A percentile compares a stretch with the other conserved stretches of the same genome.
Conservation (phyloP, 148 eudicot species). For the Rhododendron simsii region DNA sequence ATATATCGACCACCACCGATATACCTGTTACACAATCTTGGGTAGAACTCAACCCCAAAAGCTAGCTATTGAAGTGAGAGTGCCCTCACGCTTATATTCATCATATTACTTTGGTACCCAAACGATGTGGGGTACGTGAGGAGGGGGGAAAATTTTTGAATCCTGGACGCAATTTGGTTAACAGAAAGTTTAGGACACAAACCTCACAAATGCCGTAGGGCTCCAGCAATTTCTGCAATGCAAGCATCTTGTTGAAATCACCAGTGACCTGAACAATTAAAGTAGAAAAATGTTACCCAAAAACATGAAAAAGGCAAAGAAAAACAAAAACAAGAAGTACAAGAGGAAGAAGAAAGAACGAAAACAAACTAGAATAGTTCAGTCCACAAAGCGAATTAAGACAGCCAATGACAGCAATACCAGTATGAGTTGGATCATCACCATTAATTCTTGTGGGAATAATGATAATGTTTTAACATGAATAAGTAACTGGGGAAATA, state of each 20-base stretch:
- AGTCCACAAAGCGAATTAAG: neutral
- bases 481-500: neutral
- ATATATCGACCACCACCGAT: too few species aligned
- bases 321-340: too few species aligned
- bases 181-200: constrained; percentile 12
- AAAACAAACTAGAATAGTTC: neutral
- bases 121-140: too few species aligned
- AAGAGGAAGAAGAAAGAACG: neutral
- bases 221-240: constrained; percentile 78
- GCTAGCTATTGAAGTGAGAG: too few species aligned
- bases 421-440: neutral
- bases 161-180: neutral
- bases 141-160: neutral
- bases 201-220: constrained; percentile 97
- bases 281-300: neutral
- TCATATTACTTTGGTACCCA: too few species aligned
- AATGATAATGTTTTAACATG: neutral
- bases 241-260: constrained; percentile 80
- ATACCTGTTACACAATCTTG: too few species aligned
- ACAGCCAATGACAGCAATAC: neutral
- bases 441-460: neutral
- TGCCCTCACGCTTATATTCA: too few species aligned
- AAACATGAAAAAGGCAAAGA: neutral
- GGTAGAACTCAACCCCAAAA: too few species aligned
- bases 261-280: constrained; percentile 61